These are phyloP conservation scores for Xylaria castorea DNA, from an alignment of 495 filamentous ascomycete species.

Conservation along the genomic window DNA sequence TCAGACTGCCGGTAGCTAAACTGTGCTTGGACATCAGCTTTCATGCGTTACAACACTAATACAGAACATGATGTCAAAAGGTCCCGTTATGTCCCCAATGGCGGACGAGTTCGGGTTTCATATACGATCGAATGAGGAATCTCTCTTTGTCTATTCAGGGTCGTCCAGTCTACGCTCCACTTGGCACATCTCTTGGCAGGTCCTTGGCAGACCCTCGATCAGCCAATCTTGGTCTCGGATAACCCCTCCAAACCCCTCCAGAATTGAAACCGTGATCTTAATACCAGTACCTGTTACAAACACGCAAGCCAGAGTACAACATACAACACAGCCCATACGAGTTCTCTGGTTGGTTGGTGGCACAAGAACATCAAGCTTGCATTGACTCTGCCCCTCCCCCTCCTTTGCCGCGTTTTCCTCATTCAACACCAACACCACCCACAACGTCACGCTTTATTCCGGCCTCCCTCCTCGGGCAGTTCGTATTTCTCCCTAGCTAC, in stretches of 20 bases:
- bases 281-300: conserved; percentile 1
- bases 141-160: background rate
- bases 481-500: background rate
- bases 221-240: conserved; percentile 24
- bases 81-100: background rate
- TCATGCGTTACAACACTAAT: background rate
- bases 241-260: conserved; percentile 31
- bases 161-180: background rate
- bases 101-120: conserved; percentile 16
- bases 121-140: conserved; percentile 1
- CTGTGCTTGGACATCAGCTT: background rate
- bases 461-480: background rate
- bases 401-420: conserved; percentile 15
- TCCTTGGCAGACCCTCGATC: conserved; percentile 23
- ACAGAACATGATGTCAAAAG: conserved; percentile 5
- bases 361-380: conserved; percentile 3
- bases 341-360: background rate
- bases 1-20: background rate
- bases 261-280: conserved; percentile 27
- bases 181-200: conserved; percentile 25
- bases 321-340: background rate
- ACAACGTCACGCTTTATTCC: conserved; percentile 10
- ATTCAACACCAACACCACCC: no score
- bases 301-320: conserved; percentile 3
- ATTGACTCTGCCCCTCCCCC: conserved; percentile 21